Evolutionary conservation across 345 rosid species (phyloP).

Genomic region (Aegle marmelos): DNA sequence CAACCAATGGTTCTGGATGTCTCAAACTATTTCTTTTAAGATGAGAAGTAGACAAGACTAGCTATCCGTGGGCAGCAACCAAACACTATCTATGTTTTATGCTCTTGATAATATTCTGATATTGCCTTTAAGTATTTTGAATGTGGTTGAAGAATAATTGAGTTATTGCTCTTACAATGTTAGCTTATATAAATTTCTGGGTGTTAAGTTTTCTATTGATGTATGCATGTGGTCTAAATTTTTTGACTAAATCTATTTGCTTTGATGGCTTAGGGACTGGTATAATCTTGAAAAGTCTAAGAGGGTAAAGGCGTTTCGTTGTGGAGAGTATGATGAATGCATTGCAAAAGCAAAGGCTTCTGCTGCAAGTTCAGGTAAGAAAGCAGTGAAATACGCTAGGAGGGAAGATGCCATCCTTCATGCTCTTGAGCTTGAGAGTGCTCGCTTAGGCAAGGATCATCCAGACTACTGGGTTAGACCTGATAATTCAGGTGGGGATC

Average conservation of each 20-base stretch:
- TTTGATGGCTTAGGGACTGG: conserved; percentile 73
- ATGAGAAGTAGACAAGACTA: neutral
- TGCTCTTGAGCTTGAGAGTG: conserved; percentile 88
- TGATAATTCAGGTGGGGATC: conserved; percentile 32
- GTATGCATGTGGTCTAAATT: neutral
- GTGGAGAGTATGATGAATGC: conserved; percentile 86
- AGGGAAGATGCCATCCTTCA: conserved; percentile 93
- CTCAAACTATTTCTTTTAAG: neutral
- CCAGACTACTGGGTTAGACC: conserved; percentile 34
- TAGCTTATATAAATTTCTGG: neutral
- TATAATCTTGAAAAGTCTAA: conserved; percentile 92
- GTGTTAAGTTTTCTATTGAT: conserved; percentile 3
- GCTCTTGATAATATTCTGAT: neutral
- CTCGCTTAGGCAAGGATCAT: conserved; percentile 56
- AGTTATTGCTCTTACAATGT: neutral
- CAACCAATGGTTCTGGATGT: neutral
- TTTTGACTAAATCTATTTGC: conserved; percentile 6
- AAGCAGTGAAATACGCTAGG: conserved; percentile 74
- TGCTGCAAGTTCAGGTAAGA: conserved; percentile 66
- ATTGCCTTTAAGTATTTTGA: neutral
- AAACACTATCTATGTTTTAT: neutral
- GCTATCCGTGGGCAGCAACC: neutral
- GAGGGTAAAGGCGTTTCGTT: conserved; percentile 94
- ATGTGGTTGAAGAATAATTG: neutral
- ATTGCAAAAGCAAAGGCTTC: conserved; percentile 85